Evolutionary conservation across 768 basidiomycete genomes (phyloP).

Genomic region (Pisolithus microcarpus): DNA sequence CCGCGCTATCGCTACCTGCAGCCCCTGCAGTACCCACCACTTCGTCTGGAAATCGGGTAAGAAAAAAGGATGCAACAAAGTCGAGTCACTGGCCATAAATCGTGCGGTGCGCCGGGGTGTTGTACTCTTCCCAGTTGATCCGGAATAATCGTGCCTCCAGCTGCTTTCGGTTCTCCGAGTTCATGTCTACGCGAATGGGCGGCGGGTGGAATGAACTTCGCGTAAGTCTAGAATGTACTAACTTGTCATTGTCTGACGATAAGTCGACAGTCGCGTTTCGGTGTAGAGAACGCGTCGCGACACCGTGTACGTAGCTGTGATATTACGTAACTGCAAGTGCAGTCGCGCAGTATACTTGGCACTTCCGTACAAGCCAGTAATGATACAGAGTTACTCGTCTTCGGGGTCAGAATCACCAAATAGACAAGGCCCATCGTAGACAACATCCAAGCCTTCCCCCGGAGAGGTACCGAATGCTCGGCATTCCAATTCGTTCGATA

Average conservation of each 20-base stretch:
- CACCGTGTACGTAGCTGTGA: not conserved
- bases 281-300: too few species aligned
- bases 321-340: not conserved
- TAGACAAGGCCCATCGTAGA: constrained; percentile 22
- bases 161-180: not conserved
- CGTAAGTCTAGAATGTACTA: too few species aligned
- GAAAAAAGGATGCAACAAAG: not conserved
- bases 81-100: constrained; percentile 2
- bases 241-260: too few species aligned
- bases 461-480: not conserved
- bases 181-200: not conserved
- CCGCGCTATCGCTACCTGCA: not conserved
- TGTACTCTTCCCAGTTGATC: constrained; percentile 1
- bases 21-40: not conserved
- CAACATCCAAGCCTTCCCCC: constrained; percentile 3
- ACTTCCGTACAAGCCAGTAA: too few species aligned
- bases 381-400: constrained; percentile 10
- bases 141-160: not conserved
- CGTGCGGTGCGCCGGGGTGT: not conserved
- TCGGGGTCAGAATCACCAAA: constrained; percentile 26
- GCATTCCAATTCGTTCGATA: too few species aligned
- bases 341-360: not conserved
- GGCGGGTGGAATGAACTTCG: too few species aligned
- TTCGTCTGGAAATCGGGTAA: constrained; percentile 2
- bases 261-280: too few species aligned